Evolutionary conservation across 2,329 filamentous ascomycete genomes (phyloP), one percentile per base, ranked within the genome.

Genomic region (Orbilia ellipsospora): DNA sequence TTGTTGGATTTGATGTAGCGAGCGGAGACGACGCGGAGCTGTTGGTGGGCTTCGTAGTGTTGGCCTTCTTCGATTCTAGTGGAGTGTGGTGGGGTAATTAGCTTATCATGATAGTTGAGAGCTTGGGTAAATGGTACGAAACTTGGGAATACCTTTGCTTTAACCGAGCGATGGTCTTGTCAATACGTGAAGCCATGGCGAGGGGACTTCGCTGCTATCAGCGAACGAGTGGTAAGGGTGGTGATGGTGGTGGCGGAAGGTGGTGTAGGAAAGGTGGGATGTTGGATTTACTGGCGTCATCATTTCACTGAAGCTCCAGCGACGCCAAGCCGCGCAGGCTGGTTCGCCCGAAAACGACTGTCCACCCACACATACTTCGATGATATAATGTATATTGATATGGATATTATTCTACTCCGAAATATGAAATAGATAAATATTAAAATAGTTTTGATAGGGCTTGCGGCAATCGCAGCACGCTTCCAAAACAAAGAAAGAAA

Each of bases 11-110:
- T 98, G 82, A 94, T 89, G 84, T 99, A 96, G 70, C 96, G 93
- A 45, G 93, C 91, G 76, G 94, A 94, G 79, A 97, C 94, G 65
- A 97, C 94, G 77, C 95, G 93, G 78, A 97, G 92, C 85, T 99
- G 95, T 83, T 99, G 95, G 84, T 98, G 94, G 72, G 95, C 95
- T 87, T 99, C 95, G 85, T 99, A 99, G 87, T 89, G 97, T 82
- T 95, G 90, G 80, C 94, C 94, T 83, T 96, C 93, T 79, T 89
- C 86, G 83, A 97, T 97, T 83, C 93, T 92, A 80, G 10, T 42
- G 52, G 65, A 76, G 45, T 15, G 55, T 42, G 23, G 72, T 54
- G 63, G 16, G 62, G 69, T 69, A 54, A 73, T 50, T 36, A 36
- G 31, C 31, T 36, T 36, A 36, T 36, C 31, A 10, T 36, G 3